Evolutionary conservation across 305 asterid species (phyloP), one percentile per base, ranked within the genome.

Genomic region (Solanum hybrid): DNA sequence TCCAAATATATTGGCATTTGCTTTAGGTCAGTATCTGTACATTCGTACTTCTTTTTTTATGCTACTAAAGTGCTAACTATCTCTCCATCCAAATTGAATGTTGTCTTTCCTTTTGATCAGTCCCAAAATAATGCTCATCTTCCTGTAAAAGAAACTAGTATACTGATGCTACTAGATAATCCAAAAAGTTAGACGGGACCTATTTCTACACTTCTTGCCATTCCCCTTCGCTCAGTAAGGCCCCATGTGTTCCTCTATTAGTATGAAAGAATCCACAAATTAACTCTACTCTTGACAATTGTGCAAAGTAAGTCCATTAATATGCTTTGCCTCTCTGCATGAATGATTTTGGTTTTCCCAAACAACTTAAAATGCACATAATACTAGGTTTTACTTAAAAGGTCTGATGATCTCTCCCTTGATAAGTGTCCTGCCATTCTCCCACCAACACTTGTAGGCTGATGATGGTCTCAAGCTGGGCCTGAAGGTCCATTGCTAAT

Each of bases 1-100:
- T 92, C 99, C 99, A 86, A 97, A 97, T 88, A 90, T 96, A 91
- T 92, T 96, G 91, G 99, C 99, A 27, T 95, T 96, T 94, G 96
- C 97, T 89, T 91, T 96, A 94, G 99, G 99, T 97, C 92, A 91
- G 89, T 90, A 87, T 87, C n/a, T 60, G 31, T 56, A 20, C 40
- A 22, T 85, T 85, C 46, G 0, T 56, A 56, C 42, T 85, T 79
- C 27, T 24, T 38, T 14, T 42, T 60, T 51, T 31, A 17, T 31
- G 17, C 22, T 56, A 56, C 42, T 31, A 11, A 84, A 51, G 31
- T 31, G 76, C 76, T 56, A 20, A 20, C 76, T 85, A 20, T 85
- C 12, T 20, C 46, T 85, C 76, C 87, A 17, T 84, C 40, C 31
- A 31, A 84, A 84, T 17, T 85, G 72, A 84, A 84, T 51, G 32